A percentile compares a stretch with the other conserved stretches of the same genome.
Conservation (phyloP, 2,329 filamentous ascomycete species). For the Venturia oleaginea region DNA sequence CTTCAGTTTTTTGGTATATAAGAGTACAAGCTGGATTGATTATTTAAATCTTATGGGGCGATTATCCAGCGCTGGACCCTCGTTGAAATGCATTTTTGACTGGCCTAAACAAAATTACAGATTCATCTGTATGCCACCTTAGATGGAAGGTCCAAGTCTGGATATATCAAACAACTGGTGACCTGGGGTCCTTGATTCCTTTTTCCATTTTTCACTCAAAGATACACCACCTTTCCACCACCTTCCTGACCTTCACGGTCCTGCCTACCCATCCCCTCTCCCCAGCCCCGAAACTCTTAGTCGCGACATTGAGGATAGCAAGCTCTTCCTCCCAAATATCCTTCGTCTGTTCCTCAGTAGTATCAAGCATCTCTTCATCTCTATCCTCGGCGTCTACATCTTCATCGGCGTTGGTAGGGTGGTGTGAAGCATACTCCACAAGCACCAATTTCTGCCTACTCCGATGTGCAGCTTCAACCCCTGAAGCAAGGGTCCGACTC, state of each 20-base stretch:
- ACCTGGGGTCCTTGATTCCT: background rate
- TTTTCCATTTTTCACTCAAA: constrained; percentile 19
- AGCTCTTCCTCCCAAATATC: constrained; percentile 38
- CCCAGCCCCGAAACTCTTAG: constrained; percentile 29
- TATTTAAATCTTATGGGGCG: too few relatives aligned
- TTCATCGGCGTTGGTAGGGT: constrained; percentile 53
- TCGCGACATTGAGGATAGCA: constrained; percentile 39
- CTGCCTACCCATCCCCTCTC: constrained; percentile 39
- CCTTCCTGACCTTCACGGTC: constrained; percentile 34
- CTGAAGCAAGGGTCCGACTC: constrained; percentile 49
- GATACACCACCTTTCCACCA: constrained; percentile 37
- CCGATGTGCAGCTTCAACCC: constrained; percentile 51
- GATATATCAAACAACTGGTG: too few relatives aligned
- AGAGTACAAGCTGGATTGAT: too few relatives aligned
- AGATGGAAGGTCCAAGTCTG: too few relatives aligned
- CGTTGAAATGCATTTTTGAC: too few relatives aligned
- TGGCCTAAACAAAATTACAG: too few relatives aligned
- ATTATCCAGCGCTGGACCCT: too few relatives aligned
- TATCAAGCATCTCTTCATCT: constrained; percentile 50
- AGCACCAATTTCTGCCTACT: constrained; percentile 30
- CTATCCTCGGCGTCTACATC: constrained; percentile 48
- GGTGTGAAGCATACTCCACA: constrained; percentile 28
- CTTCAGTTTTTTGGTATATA: too few relatives aligned
- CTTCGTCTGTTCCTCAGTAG: constrained; percentile 20
- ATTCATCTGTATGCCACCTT: background rate